A percentile compares a stretch with the other conserved stretches of the same genome.
These are phyloP conservation scores for Epichloe sp. DNA, from an alignment of 2,329 filamentous ascomycete species.

Conservation along the genomic window DNA sequence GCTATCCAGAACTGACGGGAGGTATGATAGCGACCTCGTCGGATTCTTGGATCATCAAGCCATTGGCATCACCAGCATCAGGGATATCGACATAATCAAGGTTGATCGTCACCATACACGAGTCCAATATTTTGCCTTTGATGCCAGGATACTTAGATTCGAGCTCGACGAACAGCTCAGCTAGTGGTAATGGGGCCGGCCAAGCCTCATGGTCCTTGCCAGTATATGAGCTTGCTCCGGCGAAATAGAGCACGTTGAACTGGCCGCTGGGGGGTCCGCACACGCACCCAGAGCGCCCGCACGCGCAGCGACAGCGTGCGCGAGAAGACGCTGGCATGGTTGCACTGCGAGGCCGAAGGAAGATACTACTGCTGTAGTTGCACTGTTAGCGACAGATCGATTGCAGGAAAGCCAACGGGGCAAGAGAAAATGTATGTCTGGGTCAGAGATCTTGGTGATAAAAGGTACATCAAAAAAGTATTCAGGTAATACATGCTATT, in stretches of 20 bases:
- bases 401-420: constrained; percentile 1
- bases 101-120: constrained; percentile 68
- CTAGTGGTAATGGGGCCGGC: constrained; percentile 50
- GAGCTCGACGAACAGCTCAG: constrained; percentile 50
- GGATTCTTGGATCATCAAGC: constrained; percentile 48
- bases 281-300: too few species aligned
- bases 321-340: constrained; percentile 26
- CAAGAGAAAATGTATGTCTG: constrained; percentile 13
- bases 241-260: constrained; percentile 76
- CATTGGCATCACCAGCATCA: constrained; percentile 25
- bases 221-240: constrained; percentile 58
- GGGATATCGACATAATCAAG: constrained; percentile 65
- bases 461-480: constrained; percentile 40
- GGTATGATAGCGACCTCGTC: constrained; percentile 84
- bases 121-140: constrained; percentile 51
- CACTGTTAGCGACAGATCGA: not conserved
- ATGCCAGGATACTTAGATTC: constrained; percentile 62
- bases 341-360: not conserved
- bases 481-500: constrained; percentile 49
- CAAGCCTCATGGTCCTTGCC: constrained; percentile 52
- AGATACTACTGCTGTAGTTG: not conserved
- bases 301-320: too few species aligned
- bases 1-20: constrained; percentile 71
- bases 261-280: constrained; percentile 39
- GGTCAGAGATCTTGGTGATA: constrained; percentile 63